These are phyloP conservation scores for Penstemon davidsonii DNA, from an alignment of 257 asterid genomes.

Conservation along the genomic window DNA sequence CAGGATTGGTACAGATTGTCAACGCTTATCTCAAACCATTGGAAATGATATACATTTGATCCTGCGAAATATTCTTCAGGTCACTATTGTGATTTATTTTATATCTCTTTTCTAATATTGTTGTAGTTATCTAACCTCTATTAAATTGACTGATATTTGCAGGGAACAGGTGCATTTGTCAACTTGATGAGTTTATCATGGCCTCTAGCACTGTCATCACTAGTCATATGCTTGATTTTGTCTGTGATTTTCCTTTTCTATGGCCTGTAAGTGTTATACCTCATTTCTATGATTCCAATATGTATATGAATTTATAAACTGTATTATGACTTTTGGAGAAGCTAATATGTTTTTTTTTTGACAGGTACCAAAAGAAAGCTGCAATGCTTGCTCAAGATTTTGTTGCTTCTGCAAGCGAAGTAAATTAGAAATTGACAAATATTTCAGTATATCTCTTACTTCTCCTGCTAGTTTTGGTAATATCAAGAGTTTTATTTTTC, in stretches of 20 bases:
- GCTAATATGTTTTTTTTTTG: constrained; percentile 13
- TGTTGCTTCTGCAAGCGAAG: constrained; percentile 50
- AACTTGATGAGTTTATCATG: constrained; percentile 51
- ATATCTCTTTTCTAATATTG: constrained; percentile 14
- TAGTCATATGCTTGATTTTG: constrained; percentile 44
- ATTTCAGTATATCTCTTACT: constrained; percentile 23
- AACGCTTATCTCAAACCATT: constrained; percentile 41
- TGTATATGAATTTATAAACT: constrained; percentile 8
- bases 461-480: neutral
- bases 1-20: constrained; percentile 56
- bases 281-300: neutral
- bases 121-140: constrained; percentile 13
- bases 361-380: constrained; percentile 55
- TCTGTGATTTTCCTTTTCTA: constrained; percentile 49
- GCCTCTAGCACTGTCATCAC: constrained; percentile 55
- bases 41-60: constrained; percentile 51
- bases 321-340: constrained; percentile 10
- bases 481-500: constrained; percentile 1
- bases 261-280: constrained; percentile 47
- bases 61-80: constrained; percentile 52
- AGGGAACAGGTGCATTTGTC: constrained; percentile 59
- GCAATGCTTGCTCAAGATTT: constrained; percentile 47
- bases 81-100: constrained; percentile 22
- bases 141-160: constrained; percentile 20
- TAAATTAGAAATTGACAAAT: constrained; percentile 29